Conservation (phyloP, 306 rosid species). For the Mimosa bimucronata region DNA sequence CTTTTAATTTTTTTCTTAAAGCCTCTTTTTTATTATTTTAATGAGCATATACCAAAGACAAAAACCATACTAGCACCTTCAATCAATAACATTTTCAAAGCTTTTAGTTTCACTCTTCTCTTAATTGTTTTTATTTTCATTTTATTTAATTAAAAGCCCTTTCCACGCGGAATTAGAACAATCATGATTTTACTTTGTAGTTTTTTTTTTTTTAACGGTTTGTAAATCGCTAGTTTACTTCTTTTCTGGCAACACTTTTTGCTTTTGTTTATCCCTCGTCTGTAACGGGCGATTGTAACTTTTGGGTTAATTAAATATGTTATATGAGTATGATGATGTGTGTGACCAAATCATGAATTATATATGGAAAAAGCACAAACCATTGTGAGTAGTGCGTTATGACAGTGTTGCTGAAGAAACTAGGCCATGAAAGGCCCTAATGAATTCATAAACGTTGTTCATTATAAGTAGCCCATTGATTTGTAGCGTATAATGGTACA, state of each 20-base stretch:
- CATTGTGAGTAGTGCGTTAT: conserved; percentile 1
- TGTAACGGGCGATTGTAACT: not conserved
- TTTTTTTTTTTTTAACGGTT: not conserved
- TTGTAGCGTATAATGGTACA: not conserved
- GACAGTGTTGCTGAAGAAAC: not conserved
- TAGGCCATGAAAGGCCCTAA: not conserved
- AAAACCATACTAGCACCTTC: too few species aligned
- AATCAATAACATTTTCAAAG: too few species aligned
- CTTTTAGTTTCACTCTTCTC: too few species aligned
- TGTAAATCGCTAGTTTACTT: not conserved
- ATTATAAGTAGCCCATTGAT: not conserved
- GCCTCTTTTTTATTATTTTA: too few species aligned
- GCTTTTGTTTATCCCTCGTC: conserved; percentile 4
- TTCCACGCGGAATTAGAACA: not conserved
- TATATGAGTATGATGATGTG: not conserved
- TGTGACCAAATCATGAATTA: not conserved
- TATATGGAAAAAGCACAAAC: not conserved
- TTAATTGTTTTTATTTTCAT: too few species aligned
- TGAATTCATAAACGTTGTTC: not conserved
- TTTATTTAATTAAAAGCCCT: too few species aligned
- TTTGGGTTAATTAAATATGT: not conserved
- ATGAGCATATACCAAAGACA: too few species aligned
- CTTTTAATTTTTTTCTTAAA: too few species aligned
- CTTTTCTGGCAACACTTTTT: conserved; percentile 5
- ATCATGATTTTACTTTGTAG: not conserved